Base-by-base conservation (phyloP, 164 flowering plant genomes). In the Aristolochia californica region DNA sequence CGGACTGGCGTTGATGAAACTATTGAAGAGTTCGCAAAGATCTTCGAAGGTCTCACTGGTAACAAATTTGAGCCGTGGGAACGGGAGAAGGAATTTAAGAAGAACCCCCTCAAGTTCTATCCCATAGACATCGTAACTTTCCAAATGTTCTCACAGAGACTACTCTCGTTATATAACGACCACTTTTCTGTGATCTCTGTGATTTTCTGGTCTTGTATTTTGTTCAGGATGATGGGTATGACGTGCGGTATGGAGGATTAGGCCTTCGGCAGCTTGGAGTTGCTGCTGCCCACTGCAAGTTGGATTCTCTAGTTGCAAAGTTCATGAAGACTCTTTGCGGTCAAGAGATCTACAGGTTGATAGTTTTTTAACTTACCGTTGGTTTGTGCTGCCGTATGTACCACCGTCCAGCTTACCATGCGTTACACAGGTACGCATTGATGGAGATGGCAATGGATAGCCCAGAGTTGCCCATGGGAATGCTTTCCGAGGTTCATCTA, bases 11-110 rank as follows among this genome's bases (percentile, higher is more conserved):
- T 53, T 9, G 76, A 80, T 5, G 43, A 53, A 54, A 82, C 85
- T 4, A 45, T 84, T 5, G 74, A 68, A 58, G 89, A 87, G 63
- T 91, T 87, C 51, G 77, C 64, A 5, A 67, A 74, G 66, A 70
- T 78, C 9, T 87, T 91, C 61, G 76, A 90, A 67, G 94, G 81
- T 22, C 21, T 79, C 24, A 87, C 95, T 2, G 91, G 89, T 0
- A 87, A 85, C 54, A 80, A 83, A 59, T 91, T 84, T 59, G 83
- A 82, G 72, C 88, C 88, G 16, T 87, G 96, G 96, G 96, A 83
- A 48, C 77, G 79, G 49, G 88, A 85, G 72, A 87, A 87, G 72
- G 85, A 80, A 66, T 59, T 84, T 16, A 49, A 77, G 60, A 87
- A 91, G 74, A 76, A 78, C 59, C 68, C 55, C 1, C 12, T 56